A percentile compares a stretch with the other conserved stretches of the same genome.
These are phyloP conservation scores for Fusarium sp. DNA, from an alignment of 2,329 filamentous ascomycete species.

Conservation along the genomic window DNA sequence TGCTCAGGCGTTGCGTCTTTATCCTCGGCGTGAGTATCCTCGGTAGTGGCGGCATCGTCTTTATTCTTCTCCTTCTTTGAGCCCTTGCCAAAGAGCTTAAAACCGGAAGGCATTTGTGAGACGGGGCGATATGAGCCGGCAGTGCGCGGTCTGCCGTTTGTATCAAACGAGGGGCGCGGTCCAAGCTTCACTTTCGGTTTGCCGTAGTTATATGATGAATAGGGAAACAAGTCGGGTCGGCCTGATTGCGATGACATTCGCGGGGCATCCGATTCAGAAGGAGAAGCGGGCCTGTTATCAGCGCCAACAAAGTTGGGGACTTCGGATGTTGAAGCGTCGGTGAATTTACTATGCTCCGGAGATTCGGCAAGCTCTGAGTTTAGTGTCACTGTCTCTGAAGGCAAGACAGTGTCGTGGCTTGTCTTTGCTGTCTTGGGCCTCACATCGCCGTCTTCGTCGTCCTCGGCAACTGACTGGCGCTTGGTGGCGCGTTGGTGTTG, in stretches of 20 bases:
- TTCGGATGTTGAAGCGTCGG: constrained; percentile 58
- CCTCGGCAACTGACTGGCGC: constrained; percentile 66
- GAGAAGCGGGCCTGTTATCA: constrained; percentile 57
- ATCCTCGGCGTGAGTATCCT: constrained; percentile 53
- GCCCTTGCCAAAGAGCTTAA: constrained; percentile 74
- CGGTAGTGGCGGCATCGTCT: constrained; percentile 43
- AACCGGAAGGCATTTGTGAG: constrained; percentile 82
- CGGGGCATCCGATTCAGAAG: constrained; percentile 58
- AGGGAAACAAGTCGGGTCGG: constrained; percentile 62
- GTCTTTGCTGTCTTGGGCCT: constrained; percentile 45
- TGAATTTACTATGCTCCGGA: constrained; percentile 63
- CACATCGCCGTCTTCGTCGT: constrained; percentile 54
- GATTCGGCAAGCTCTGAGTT: constrained; percentile 63
- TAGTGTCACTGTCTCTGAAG: constrained; percentile 57
- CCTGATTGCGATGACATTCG: constrained; percentile 65
- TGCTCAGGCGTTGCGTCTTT: constrained; percentile 51
- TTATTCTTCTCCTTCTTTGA: constrained; percentile 58
- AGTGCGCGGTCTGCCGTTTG: constrained; percentile 69
- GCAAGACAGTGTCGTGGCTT: constrained; percentile 40
- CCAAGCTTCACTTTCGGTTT: constrained; percentile 91
- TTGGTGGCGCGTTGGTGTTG: constrained; percentile 67
- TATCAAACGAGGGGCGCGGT: constrained; percentile 81
- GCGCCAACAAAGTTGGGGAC: constrained; percentile 63
- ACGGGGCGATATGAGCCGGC: constrained; percentile 75
- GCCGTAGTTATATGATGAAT: constrained; percentile 61